Evolutionary conservation across 75 land plant species (phyloP).

Genomic region (Azolla pinnata): DNA sequence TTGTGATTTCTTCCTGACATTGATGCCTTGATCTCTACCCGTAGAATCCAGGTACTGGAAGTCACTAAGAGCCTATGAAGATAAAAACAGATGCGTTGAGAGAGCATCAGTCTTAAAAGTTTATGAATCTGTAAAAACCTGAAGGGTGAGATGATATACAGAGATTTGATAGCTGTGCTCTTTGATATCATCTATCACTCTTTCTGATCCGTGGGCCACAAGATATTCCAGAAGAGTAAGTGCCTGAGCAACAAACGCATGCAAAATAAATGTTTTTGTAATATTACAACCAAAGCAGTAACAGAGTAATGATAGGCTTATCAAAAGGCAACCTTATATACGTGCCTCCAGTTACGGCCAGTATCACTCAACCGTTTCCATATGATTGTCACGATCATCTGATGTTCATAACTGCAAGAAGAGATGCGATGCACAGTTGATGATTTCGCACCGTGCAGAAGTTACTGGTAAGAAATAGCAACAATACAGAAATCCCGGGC

Average conservation of each 20-base stretch:
- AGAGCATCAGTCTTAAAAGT: background rate
- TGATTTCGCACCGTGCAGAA: no score
- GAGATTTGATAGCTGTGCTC: conserved; percentile 93
- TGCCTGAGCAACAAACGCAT: conserved; percentile 36
- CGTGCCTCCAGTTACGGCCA: conserved; percentile 96
- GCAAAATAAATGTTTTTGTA: background rate
- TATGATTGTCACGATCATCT: conserved; percentile 85
- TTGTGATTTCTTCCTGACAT: conserved; percentile 90
- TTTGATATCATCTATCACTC: conserved; percentile 88
- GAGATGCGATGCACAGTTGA: background rate
- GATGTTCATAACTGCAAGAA: conserved; percentile 79
- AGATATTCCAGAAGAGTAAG: conserved; percentile 82
- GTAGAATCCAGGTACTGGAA: conserved; percentile 90
- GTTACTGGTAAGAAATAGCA: no score
- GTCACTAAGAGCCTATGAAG: conserved; percentile 55
- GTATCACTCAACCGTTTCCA: conserved; percentile 88
- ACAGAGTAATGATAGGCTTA: background rate
- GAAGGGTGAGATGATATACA: conserved; percentile 24
- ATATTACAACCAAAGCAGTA: background rate
- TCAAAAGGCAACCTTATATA: conserved; percentile 60
- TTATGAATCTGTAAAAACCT: no score
- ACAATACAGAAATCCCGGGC: no score
- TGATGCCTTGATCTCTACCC: conserved; percentile 88
- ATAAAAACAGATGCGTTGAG: conserved; percentile 4
- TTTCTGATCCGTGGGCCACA: conserved; percentile 89